These are phyloP conservation scores for Carex cristatella DNA, from an alignment of 176 grass and related monocot genomes.

Conservation along the genomic window DNA sequence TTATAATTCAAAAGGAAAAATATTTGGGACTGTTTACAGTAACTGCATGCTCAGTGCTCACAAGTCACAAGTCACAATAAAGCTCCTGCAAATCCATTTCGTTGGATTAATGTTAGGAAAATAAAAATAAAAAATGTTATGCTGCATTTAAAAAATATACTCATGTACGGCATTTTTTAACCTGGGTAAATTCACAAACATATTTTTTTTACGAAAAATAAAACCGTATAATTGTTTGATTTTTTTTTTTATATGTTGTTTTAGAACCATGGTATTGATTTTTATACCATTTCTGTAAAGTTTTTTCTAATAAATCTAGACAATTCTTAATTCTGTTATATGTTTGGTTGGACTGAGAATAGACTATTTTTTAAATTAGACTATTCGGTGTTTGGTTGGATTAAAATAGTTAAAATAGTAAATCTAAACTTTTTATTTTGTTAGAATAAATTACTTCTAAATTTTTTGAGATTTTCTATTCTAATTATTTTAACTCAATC, in stretches of 20 bases:
- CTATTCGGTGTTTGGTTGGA: too few species aligned
- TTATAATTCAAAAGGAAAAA: background rate
- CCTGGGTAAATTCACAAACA: background rate
- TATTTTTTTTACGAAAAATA: background rate
- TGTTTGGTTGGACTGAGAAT: too few species aligned
- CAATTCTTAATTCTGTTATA: background rate
- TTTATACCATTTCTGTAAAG: background rate
- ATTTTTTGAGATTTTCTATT: too few species aligned
- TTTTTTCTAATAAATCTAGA: background rate
- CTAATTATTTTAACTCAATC: too few species aligned
- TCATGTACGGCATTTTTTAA: background rate
- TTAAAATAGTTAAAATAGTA: too few species aligned
- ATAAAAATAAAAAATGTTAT: background rate
- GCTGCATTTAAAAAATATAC: background rate
- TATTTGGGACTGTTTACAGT: background rate
- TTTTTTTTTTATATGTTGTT: too few species aligned
- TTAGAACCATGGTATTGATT: too few species aligned
- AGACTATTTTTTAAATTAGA: too few species aligned
- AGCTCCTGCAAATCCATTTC: slow-evolving; percentile 13
- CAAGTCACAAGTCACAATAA: background rate
- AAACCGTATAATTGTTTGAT: background rate
- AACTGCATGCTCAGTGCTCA: background rate
- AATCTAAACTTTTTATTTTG: too few species aligned
- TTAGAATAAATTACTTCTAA: too few species aligned
- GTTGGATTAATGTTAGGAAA: background rate